Evolutionary conservation across 1,284 basidiomycete genomes (phyloP).

Genomic region (Neonothopanus nambi): DNA sequence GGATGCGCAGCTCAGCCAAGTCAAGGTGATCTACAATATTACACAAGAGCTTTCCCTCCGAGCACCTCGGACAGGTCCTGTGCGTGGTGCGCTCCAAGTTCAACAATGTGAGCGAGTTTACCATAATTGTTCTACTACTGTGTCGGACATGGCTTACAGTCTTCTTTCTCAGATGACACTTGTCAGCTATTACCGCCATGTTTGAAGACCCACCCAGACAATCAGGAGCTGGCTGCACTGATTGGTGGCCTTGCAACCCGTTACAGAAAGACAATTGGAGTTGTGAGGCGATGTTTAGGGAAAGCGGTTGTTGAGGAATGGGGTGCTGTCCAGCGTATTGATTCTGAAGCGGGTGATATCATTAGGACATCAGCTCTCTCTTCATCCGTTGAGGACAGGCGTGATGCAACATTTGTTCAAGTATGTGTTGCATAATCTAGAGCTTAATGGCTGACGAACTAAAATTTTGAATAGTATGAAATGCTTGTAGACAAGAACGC

Average conservation of each 20-base stretch:
- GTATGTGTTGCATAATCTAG: no score
- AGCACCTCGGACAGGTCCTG: constrained; percentile 1
- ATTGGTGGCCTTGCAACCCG: constrained; percentile 13
- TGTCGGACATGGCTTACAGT: neutral
- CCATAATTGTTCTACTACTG: no score
- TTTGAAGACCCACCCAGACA: neutral
- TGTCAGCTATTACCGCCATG: neutral
- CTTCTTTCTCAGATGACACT: neutral
- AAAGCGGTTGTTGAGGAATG: constrained; percentile 15
- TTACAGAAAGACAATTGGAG: neutral
- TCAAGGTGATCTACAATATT: constrained; percentile 24
- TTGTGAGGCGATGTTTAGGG: neutral
- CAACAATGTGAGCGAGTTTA: neutral
- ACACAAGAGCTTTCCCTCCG: constrained; percentile 18
- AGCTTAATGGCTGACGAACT: no score
- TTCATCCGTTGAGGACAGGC: constrained; percentile 8
- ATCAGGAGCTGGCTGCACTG: neutral
- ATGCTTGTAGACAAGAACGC: no score
- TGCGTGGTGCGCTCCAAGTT: neutral
- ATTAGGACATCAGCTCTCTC: constrained; percentile 19
- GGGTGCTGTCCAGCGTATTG: constrained; percentile 19
- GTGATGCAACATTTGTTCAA: constrained; percentile 26
- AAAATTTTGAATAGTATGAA: no score
- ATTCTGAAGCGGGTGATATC: constrained; percentile 21
- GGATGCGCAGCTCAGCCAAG: constrained; percentile 29